phyloP scores from a whole-genome alignment of 768 basidiomycete species.

The Lyophyllum atratum region DNA sequence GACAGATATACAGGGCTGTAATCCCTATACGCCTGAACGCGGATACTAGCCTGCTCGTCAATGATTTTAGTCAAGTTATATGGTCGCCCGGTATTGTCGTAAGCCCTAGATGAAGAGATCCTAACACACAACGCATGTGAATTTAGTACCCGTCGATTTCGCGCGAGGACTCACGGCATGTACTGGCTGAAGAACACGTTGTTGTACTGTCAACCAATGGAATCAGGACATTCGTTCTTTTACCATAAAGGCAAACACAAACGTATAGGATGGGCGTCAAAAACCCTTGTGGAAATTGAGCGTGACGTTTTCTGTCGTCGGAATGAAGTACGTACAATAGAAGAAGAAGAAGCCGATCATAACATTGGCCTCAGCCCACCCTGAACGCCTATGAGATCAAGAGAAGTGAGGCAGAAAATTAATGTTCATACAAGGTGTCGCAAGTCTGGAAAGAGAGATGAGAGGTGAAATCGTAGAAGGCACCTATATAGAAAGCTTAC shows the following conservation, averaged over 20 bases:
- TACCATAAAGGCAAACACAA: constrained; percentile 14
- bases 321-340: constrained; percentile 47
- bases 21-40: constrained; percentile 43
- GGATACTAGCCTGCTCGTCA: constrained; percentile 38
- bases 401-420: not conserved
- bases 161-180: constrained; percentile 47
- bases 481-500: constrained; percentile 31
- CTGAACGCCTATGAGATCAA: constrained; percentile 28
- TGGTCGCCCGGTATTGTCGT: constrained; percentile 54
- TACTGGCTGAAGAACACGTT: constrained; percentile 62
- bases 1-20: constrained; percentile 52
- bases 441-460: constrained; percentile 32
- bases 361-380: constrained; percentile 80
- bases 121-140: constrained; percentile 21
- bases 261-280: constrained; percentile 51
- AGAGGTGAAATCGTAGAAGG: constrained; percentile 7
- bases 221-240: constrained; percentile 5
- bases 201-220: constrained; percentile 35
- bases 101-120: constrained; percentile 52
- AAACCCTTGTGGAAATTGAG: constrained; percentile 37
- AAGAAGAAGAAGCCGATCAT: constrained; percentile 62
- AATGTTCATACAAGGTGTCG: constrained; percentile 45
- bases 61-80: constrained; percentile 49
- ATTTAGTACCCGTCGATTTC: not conserved
- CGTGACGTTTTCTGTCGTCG: not conserved